Conservation (phyloP, 106 monocot genomes). For the Apostasia shenzhenica region DNA sequence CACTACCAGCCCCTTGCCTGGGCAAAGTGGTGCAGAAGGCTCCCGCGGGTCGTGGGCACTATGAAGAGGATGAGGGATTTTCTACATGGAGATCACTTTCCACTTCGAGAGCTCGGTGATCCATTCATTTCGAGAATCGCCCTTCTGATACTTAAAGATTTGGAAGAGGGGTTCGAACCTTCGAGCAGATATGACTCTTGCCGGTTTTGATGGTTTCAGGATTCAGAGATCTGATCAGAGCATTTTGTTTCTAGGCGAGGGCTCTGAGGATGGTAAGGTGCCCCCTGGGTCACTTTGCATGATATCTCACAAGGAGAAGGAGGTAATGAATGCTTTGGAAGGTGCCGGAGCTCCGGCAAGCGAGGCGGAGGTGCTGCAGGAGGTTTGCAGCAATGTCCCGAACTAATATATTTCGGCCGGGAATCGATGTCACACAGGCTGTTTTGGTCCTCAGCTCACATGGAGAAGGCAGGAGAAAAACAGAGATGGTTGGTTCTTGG, state of each 20-base stretch:
- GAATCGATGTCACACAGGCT: conserved; percentile 82
- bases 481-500: conserved; percentile 85
- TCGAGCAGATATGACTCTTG: conserved; percentile 87
- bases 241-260: conserved; percentile 82
- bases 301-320: conserved; percentile 82
- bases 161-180: conserved; percentile 90
- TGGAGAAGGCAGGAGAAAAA: conserved; percentile 82
- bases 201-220: conserved; percentile 82
- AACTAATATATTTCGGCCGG: conserved; percentile 78
- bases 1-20: conserved; percentile 80
- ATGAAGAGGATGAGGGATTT: conserved; percentile 87
- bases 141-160: conserved; percentile 90
- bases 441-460: conserved; percentile 70
- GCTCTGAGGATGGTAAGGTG: conserved; percentile 62
- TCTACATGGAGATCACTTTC: conserved; percentile 94
- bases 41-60: conserved; percentile 61
- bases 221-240: conserved; percentile 85
- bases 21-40: conserved; percentile 90
- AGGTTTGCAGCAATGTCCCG: conserved; percentile 78
- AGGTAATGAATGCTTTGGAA: conserved; percentile 73
- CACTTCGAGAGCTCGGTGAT: conserved; percentile 97
- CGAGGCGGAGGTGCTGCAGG: conserved; percentile 57
- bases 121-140: conserved; percentile 81
- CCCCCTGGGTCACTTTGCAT: conserved; percentile 64
- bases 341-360: conserved; percentile 67